A percentile compares a stretch with the other conserved stretches of the same genome.
Conservation (phyloP, 495 filamentous ascomycete genomes). For the Parmelia sp. region DNA sequence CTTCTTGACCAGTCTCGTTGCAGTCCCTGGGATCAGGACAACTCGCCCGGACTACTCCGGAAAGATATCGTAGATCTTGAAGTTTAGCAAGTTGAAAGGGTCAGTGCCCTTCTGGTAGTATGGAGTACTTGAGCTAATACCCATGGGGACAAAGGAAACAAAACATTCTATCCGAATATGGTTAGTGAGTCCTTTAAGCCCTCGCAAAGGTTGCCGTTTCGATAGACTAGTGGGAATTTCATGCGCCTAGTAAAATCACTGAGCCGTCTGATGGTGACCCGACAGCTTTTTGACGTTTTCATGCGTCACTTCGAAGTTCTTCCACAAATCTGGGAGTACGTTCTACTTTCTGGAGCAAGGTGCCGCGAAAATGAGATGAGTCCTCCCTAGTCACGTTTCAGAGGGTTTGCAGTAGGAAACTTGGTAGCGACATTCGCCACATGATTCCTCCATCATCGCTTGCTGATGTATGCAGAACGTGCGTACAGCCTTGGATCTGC, state of each 20-base stretch:
- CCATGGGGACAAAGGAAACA: neutral
- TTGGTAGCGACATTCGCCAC: neutral
- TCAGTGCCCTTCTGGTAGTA: neutral
- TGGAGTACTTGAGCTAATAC: neutral
- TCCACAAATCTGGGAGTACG: slow-evolving; percentile 23
- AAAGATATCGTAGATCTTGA: neutral
- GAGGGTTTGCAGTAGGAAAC: neutral
- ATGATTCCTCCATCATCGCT: neutral
- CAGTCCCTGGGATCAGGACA: neutral
- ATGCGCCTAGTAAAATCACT: slow-evolving; percentile 24
- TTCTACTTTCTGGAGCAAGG: slow-evolving; percentile 9
- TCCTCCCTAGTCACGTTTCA: neutral
- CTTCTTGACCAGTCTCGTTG: neutral
- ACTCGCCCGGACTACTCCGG: neutral
- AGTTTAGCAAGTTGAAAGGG: slow-evolving; percentile 2
- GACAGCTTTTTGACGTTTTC: slow-evolving; percentile 20
- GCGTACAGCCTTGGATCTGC: neutral
- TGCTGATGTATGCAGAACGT: neutral
- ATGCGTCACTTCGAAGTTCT: slow-evolving; percentile 20
- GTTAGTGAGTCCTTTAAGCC: neutral
- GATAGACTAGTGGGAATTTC: slow-evolving; percentile 1
- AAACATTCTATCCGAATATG: neutral
- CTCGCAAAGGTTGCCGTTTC: neutral
- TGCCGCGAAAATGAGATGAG: neutral
- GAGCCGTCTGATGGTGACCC: slow-evolving; percentile 20